Evolutionary conservation across 2,329 filamentous ascomycete genomes (phyloP), one percentile per base, ranked within the genome.

Genomic region (Penicillium sp.): DNA sequence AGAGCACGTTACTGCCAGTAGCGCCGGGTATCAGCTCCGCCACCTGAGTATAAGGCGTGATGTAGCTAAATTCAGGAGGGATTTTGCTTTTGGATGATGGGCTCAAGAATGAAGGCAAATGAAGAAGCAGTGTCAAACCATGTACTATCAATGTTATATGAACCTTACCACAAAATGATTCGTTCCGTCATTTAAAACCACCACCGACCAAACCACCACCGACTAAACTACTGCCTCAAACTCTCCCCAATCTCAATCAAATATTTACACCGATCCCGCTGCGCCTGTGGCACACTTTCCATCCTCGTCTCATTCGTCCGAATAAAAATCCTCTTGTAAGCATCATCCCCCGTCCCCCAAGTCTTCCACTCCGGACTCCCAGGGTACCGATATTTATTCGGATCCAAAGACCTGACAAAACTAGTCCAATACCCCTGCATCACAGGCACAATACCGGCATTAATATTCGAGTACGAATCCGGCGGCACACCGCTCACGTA

Each of bases 391-490:
- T 82, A 76, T 17, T 68, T 79, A 71, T 93, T 93, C 0, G 91
- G 91, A 73, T 93, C 81, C 40, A 87, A 82, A 0, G 81, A 81
- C 28, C 85, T 79, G 63, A 93, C 87, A 72, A 93, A 93, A 65
- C 87, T 91, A 1, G 87, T 86, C 89, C 89, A 93, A 75, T 92
- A 93, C 0, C 82, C 84, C 70, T 91, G 88, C 30, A 90, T 84
- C 0, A 89, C 76, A 0, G 85, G 81, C 1, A 90, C 82, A 6
- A 90, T 86, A 0, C 72, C 71, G 1, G 79, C 83, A 65, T 92
- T 92, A 3, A 79, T 80, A 0, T 78, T 72, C 8, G 73, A 73
- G 67, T 91, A 92, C 51, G 85, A 88, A 2, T 71, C 70, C 0
- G 89, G 88, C 1, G 82, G 75, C 0, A 65, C 71, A 5, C 78